A percentile compares a stretch with the other conserved stretches of the same genome.
Evolutionary conservation across 129 eudicot species (phyloP).

Genomic region (Flaveria linearis): DNA sequence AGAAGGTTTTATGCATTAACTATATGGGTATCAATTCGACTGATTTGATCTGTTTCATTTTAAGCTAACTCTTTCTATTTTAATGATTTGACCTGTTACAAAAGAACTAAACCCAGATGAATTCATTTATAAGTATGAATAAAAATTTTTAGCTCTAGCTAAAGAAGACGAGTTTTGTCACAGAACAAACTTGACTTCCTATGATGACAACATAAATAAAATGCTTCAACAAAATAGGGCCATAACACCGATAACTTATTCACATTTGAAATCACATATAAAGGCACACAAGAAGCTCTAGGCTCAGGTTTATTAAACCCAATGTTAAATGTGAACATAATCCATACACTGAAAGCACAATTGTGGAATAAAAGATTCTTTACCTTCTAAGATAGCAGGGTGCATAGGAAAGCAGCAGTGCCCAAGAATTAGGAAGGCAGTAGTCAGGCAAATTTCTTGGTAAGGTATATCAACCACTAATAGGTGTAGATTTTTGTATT

Average conservation of each 20-base stretch:
- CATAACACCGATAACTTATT: not conserved
- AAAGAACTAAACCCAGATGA: not conserved
- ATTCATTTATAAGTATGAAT: not conserved
- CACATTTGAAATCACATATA: conserved; percentile 17
- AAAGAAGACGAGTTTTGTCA: not conserved
- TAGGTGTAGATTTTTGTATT: no score
- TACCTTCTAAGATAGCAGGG: not conserved
- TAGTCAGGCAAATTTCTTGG: no score
- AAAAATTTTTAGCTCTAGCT: not conserved
- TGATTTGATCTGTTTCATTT: not conserved
- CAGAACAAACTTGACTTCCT: not conserved
- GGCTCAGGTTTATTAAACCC: not conserved
- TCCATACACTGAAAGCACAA: not conserved
- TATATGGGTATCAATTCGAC: not conserved
- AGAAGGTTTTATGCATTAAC: not conserved
- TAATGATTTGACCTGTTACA: not conserved
- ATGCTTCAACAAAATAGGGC: conserved; percentile 12
- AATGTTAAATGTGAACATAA: conserved; percentile 8
- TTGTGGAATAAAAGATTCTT: not conserved
- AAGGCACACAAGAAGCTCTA: conserved; percentile 19
- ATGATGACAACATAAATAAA: not conserved
- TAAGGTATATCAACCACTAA: no score
- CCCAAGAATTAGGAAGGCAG: not conserved
- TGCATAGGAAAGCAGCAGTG: not conserved
- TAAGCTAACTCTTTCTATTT: not conserved